Conservation (phyloP, 768 basidiomycete species). For the Hortiboletus flavorubellus region DNA sequence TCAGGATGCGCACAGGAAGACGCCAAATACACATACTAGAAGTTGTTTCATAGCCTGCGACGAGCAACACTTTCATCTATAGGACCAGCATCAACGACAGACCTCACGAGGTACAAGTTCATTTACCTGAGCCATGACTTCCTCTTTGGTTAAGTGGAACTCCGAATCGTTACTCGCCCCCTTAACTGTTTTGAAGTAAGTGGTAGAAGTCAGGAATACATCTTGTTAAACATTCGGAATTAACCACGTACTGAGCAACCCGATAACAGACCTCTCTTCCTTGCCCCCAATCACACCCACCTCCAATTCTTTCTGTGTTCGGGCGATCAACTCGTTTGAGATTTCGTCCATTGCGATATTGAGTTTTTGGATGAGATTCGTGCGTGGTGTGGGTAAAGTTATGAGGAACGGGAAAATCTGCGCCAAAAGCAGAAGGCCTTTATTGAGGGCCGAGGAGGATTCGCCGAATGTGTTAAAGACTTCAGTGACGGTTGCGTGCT, state of each 20-base stretch:
- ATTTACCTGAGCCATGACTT: conserved; percentile 28
- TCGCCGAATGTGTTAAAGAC: too few species aligned
- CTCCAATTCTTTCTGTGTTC: conserved; percentile 33
- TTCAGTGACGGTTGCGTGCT: too few species aligned
- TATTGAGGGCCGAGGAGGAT: too few species aligned
- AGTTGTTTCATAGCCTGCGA: conserved; percentile 25
- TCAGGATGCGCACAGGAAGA: too few species aligned
- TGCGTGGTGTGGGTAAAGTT: neutral
- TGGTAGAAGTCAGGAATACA: neutral
- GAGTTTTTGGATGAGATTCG: conserved; percentile 30
- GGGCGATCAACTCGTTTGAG: conserved; percentile 37
- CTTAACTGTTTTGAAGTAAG: conserved; percentile 29
- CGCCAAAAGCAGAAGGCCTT: too few species aligned
- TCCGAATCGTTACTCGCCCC: conserved; percentile 27
- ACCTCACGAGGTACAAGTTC: too few species aligned
- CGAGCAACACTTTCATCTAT: conserved; percentile 17
- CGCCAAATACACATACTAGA: conserved; percentile 10
- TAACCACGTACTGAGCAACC: conserved; percentile 19
- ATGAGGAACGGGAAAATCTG: too few species aligned
- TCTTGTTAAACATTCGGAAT: conserved; percentile 14
- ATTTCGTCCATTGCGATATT: conserved; percentile 36
- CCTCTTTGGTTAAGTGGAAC: conserved; percentile 24
- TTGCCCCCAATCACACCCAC: conserved; percentile 14
- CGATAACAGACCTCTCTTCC: conserved; percentile 27
- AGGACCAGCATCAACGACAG: neutral